Evolutionary conservation across 2,329 filamentous ascomycete genomes (phyloP).

Genomic region (Fonsecaea nubica): DNA sequence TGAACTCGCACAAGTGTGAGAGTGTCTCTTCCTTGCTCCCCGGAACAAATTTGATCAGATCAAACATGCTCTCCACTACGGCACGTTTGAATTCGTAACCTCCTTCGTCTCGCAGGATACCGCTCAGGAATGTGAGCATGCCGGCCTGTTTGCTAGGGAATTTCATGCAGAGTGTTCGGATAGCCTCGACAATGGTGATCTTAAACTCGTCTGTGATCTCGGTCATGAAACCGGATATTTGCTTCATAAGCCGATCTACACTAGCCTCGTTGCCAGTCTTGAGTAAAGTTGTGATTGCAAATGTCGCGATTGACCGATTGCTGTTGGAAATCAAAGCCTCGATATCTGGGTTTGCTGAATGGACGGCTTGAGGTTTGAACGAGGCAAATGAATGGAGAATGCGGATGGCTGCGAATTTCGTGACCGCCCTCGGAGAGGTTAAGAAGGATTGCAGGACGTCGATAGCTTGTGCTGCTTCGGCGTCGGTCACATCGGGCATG

Average conservation of each 20-base stretch:
- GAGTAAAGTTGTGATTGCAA: constrained; percentile 95
- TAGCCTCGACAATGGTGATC: constrained; percentile 99
- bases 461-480: constrained; percentile 88
- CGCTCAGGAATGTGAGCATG: constrained; percentile 95
- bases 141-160: constrained; percentile 98
- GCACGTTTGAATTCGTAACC: constrained; percentile 98
- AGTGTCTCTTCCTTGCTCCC: constrained; percentile 82
- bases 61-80: constrained; percentile 99
- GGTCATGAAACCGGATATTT: constrained; percentile 97
- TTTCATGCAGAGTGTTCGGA: constrained; percentile 93
- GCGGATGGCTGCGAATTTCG: constrained; percentile 95
- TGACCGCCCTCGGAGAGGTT: constrained; percentile 91
- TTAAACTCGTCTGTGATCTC: constrained; percentile 99
- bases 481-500: constrained; percentile 89
- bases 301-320: constrained; percentile 96
- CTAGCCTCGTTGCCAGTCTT: constrained; percentile 98
- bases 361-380: constrained; percentile 92
- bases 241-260: constrained; percentile 97
- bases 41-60: constrained; percentile 97
- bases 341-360: constrained; percentile 95
- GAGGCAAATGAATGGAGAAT: constrained; percentile 96
- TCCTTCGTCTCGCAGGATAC: constrained; percentile 94
- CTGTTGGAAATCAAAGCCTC: constrained; percentile 95
- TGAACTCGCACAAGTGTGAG: constrained; percentile 96
- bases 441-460: constrained; percentile 96